Conservation (phyloP, 225 moss, liverwort and hornwort species). For the Bryum argenteum region DNA sequence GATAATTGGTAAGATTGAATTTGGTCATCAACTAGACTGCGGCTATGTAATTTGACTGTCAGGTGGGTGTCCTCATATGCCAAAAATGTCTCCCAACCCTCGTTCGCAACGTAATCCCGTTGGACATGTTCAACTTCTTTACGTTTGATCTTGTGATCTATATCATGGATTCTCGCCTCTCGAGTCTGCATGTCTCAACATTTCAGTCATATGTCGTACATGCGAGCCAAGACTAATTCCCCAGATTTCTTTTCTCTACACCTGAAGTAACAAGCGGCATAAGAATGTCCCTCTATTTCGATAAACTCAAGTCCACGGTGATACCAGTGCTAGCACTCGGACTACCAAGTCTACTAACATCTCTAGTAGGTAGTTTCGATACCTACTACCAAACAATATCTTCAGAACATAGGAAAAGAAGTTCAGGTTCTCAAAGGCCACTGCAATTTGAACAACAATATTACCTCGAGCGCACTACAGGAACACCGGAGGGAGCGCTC, state of each 20-base stretch:
- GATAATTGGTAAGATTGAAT: no score
- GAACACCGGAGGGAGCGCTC: no score
- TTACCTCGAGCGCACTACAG: no score
- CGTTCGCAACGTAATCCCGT: slow-evolving; percentile 97
- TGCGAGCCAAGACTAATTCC: slow-evolving; percentile 92
- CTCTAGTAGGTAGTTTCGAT: slow-evolving; percentile 92
- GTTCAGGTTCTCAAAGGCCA: slow-evolving; percentile 3
- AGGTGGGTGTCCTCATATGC: slow-evolving; percentile 94
- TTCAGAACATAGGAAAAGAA: neutral
- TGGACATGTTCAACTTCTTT: slow-evolving; percentile 98
- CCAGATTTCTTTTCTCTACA: slow-evolving; percentile 95
- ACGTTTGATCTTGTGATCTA: slow-evolving; percentile 94
- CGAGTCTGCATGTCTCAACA: slow-evolving; percentile 97
- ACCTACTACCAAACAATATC: slow-evolving; percentile 46
- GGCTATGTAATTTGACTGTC: slow-evolving; percentile 37
- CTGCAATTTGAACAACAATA: no score
- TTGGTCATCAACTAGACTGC: neutral
- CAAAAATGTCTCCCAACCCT: slow-evolving; percentile 98
- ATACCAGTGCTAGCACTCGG: slow-evolving; percentile 85
- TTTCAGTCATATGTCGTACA: slow-evolving; percentile 96
- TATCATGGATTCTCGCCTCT: slow-evolving; percentile 99
- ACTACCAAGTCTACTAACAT: slow-evolving; percentile 93
- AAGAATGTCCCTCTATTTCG: slow-evolving; percentile 97
- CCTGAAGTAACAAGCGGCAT: slow-evolving; percentile 99
- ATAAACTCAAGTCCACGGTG: slow-evolving; percentile 98